These are phyloP conservation scores for Mycothermus thermophilus DNA, from an alignment of 495 filamentous ascomycete species.

Conservation along the genomic window DNA sequence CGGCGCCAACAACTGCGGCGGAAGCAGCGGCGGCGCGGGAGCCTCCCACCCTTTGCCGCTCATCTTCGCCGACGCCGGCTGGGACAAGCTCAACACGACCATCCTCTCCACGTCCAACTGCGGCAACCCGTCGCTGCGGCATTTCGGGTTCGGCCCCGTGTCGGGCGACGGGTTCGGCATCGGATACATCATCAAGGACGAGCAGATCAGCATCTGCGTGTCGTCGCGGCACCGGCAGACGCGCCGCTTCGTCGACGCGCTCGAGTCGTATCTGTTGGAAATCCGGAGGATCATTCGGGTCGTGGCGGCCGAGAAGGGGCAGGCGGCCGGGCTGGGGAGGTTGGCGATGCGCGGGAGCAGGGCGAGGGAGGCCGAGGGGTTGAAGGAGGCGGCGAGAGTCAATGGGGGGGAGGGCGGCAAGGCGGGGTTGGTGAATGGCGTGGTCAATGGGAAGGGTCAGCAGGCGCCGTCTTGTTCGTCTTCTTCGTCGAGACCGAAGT, in stretches of 20 bases:
- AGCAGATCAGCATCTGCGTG: slow-evolving; percentile 81
- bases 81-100: slow-evolving; percentile 91
- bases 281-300: slow-evolving; percentile 68
- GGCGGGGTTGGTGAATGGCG: background rate
- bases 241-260: slow-evolving; percentile 69
- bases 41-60: slow-evolving; percentile 40
- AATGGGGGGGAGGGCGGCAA: background rate
- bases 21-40: slow-evolving; percentile 9
- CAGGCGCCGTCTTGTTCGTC: too few relatives aligned
- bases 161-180: slow-evolving; percentile 94
- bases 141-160: slow-evolving; percentile 93
- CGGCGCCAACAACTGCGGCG: slow-evolving; percentile 15
- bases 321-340: background rate
- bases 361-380: slow-evolving; percentile 31
- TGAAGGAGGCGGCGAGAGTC: background rate
- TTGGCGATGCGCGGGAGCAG: slow-evolving; percentile 16
- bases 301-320: slow-evolving; percentile 36
- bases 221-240: slow-evolving; percentile 89
- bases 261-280: slow-evolving; percentile 83
- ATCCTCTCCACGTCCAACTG: slow-evolving; percentile 97
- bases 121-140: slow-evolving; percentile 89
- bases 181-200: slow-evolving; percentile 98
- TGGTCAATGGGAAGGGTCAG: too few relatives aligned
- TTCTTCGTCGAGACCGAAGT: slow-evolving; percentile 41
- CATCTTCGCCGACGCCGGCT: slow-evolving; percentile 78